Evolutionary conservation across 1,284 basidiomycete genomes (phyloP).

Genomic region (Ustilago esculenta): DNA sequence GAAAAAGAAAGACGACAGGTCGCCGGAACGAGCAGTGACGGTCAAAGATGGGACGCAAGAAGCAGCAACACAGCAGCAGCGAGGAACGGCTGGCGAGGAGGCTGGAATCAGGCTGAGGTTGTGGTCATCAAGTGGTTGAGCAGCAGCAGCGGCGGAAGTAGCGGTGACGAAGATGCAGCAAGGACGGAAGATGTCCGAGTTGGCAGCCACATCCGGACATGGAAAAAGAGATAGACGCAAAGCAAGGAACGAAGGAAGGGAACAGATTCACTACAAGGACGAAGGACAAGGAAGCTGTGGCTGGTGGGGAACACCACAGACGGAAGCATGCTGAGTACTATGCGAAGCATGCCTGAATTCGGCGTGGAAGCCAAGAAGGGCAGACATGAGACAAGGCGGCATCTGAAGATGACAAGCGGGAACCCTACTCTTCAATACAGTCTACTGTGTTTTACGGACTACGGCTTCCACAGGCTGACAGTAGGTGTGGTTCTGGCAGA

Average conservation of each 20-base stretch:
- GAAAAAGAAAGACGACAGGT: not conserved
- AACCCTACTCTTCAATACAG: too few species aligned
- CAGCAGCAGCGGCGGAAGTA: slow-evolving; percentile 5
- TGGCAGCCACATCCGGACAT: slow-evolving; percentile 39
- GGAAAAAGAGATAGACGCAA: slow-evolving; percentile 10
- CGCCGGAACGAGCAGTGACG: slow-evolving; percentile 8
- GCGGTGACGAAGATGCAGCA: slow-evolving; percentile 12
- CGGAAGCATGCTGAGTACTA: slow-evolving; percentile 1
- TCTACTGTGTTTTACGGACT: too few species aligned
- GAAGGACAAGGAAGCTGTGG: not conserved
- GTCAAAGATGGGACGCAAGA: slow-evolving; percentile 3
- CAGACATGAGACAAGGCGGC: slow-evolving; percentile 23
- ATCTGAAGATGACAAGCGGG: slow-evolving; percentile 23
- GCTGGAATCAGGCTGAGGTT: too few species aligned
- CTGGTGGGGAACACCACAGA: not conserved
- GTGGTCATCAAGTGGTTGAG: slow-evolving; percentile 1
- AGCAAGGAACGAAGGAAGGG: not conserved
- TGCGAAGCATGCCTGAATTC: slow-evolving; percentile 11
- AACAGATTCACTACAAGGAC: not conserved
- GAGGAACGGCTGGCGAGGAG: too few species aligned
- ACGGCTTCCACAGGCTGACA: too few species aligned
- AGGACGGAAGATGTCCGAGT: slow-evolving; percentile 5
- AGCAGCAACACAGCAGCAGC: too few species aligned
- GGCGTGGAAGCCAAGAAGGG: slow-evolving; percentile 35
- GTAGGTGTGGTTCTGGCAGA: too few species aligned